These are phyloP conservation scores for Boletus vinaceobasis DNA, from an alignment of 768 basidiomycete species.

Conservation along the genomic window DNA sequence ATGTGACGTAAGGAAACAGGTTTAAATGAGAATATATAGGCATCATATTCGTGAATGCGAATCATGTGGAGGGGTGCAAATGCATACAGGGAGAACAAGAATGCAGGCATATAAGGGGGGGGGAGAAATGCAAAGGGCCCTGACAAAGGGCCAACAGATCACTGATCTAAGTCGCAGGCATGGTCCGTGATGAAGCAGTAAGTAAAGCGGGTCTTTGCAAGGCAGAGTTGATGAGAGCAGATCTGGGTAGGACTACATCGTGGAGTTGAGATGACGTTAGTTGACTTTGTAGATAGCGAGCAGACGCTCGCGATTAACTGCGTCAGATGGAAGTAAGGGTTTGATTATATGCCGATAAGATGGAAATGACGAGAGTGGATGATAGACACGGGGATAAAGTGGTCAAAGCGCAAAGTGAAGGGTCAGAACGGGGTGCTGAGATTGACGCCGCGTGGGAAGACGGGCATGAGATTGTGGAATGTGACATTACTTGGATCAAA, in stretches of 20 bases:
- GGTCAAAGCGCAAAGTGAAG: background rate
- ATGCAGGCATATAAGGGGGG: slow-evolving; percentile 20
- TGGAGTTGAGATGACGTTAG: slow-evolving; percentile 24
- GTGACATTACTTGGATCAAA: slow-evolving; percentile 48
- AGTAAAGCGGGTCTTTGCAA: slow-evolving; percentile 19
- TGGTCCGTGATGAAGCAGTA: slow-evolving; percentile 30
- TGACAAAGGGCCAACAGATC: slow-evolving; percentile 11
- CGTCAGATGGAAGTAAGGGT: slow-evolving; percentile 23
- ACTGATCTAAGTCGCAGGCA: slow-evolving; percentile 26
- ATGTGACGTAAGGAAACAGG: slow-evolving; percentile 7
- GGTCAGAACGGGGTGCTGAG: slow-evolving; percentile 12
- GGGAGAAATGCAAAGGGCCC: slow-evolving; percentile 13
- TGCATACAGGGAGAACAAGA: slow-evolving; percentile 20
- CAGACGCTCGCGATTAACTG: slow-evolving; percentile 28
- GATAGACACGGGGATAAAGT: slow-evolving; percentile 1
- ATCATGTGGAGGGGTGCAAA: slow-evolving; percentile 19
- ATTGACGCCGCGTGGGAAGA: slow-evolving; percentile 35
- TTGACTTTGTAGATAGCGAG: slow-evolving; percentile 19
- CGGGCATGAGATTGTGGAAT: slow-evolving; percentile 63
- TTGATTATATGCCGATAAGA: slow-evolving; percentile 32
- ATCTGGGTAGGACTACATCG: slow-evolving; percentile 29
- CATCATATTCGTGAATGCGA: slow-evolving; percentile 17
- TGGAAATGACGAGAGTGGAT: slow-evolving; percentile 13
- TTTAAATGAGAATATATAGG: slow-evolving; percentile 11
- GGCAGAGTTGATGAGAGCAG: slow-evolving; percentile 13